Evolutionary conservation across 257 asterid species (phyloP).

Genomic region (Capsicum baccatum): DNA sequence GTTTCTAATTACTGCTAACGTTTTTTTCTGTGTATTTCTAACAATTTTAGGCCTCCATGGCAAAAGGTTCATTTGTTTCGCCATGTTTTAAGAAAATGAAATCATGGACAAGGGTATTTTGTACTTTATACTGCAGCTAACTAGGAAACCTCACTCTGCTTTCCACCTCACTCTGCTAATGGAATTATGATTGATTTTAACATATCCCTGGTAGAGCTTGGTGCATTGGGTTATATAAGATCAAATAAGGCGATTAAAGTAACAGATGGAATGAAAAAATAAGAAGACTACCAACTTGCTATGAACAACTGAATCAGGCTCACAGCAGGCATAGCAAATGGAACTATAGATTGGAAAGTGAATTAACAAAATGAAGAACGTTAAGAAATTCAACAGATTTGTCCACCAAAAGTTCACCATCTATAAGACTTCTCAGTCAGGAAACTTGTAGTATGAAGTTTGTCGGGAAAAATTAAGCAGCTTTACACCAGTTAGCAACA

Average conservation of each 20-base stretch:
- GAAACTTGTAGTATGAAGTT: not conserved
- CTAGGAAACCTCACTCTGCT: not conserved
- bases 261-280: conserved; percentile 8
- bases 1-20: not conserved
- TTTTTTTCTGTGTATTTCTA: not conserved
- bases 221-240: not conserved
- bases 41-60: not conserved
- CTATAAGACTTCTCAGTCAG: not conserved
- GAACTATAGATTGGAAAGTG: conserved; percentile 11
- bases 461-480: not conserved
- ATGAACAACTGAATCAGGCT: conserved; percentile 18
- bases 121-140: not conserved
- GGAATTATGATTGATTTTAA: not conserved
- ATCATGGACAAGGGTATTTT: not conserved
- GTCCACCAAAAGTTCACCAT: not conserved
- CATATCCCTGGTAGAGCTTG: conserved; percentile 12
- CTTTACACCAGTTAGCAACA: not conserved
- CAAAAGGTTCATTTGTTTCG: not conserved
- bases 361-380: not conserved
- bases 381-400: not conserved
- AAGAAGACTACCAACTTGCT: not conserved
- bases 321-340: not conserved
- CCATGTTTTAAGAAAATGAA: not conserved
- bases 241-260: not conserved
- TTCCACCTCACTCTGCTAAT: not conserved